Evolutionary conservation across 2,329 filamentous ascomycete genomes (phyloP).

Genomic region (Rhexocercosporidium sp.): DNA sequence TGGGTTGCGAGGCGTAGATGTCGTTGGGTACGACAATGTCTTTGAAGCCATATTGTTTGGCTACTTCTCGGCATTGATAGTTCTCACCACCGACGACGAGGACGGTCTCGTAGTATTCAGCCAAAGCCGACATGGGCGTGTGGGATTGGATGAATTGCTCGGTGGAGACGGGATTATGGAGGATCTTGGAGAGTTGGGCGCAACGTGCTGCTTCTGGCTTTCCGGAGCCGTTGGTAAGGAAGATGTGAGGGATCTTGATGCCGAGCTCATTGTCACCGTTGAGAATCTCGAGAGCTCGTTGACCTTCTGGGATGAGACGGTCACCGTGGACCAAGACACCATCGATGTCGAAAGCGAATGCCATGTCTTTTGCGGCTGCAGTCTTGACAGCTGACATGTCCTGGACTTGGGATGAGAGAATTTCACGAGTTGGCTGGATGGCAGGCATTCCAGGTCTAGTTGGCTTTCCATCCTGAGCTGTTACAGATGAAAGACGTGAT

Average conservation of each 20-base stretch:
- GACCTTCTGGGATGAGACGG: conserved; percentile 70
- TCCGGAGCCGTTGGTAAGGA: conserved; percentile 76
- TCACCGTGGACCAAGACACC: conserved; percentile 78
- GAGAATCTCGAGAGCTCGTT: conserved; percentile 69
- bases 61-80: conserved; percentile 75
- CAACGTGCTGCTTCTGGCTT: conserved; percentile 70
- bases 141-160: conserved; percentile 81
- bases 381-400: conserved; percentile 70
- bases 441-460: conserved; percentile 61
- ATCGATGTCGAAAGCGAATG: conserved; percentile 80
- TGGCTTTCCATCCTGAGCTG: conserved; percentile 52
- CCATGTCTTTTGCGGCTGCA: conserved; percentile 75
- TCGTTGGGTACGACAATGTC: conserved; percentile 76
- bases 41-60: conserved; percentile 75
- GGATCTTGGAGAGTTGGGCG: conserved; percentile 70
- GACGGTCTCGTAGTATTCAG: conserved; percentile 79
- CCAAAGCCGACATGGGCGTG: conserved; percentile 76
- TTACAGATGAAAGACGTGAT: conserved; percentile 69
- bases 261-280: conserved; percentile 79
- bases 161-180: conserved; percentile 67
- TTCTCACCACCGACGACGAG: conserved; percentile 78
- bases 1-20: conserved; percentile 71
- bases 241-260: conserved; percentile 78
- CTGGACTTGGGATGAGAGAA: conserved; percentile 73
- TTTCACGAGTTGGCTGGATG: conserved; percentile 66